Evolutionary conservation across 441 rosid genomes (phyloP).

Genomic region (Mallotus repandus): DNA sequence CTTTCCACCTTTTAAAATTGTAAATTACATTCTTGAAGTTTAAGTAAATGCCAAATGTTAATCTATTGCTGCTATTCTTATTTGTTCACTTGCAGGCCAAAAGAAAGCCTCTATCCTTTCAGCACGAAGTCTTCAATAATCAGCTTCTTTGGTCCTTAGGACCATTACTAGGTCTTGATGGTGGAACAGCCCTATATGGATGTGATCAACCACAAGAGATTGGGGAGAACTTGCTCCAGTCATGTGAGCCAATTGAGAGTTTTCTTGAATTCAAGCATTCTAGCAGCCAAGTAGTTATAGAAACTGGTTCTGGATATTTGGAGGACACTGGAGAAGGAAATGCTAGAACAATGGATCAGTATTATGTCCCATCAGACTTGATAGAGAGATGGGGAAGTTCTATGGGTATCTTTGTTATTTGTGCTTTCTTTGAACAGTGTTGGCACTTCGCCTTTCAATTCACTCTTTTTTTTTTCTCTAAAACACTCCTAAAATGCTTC

Average conservation of each 20-base stretch:
- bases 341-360: conserved; percentile 37
- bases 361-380: conserved; percentile 66
- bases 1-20: too few relatives aligned
- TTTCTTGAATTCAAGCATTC: conserved; percentile 59
- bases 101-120: conserved; percentile 70
- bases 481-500: conserved; percentile 33
- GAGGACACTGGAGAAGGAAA: conserved; percentile 35
- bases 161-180: conserved; percentile 43
- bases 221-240: conserved; percentile 48
- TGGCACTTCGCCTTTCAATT: conserved; percentile 7
- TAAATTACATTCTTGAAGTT: background rate
- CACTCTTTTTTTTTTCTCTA: background rate
- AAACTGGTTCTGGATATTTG: conserved; percentile 34
- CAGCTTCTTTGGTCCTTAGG: conserved; percentile 52
- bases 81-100: conserved; percentile 60
- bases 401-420: conserved; percentile 73
- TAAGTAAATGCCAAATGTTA: background rate
- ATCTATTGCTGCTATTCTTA: background rate
- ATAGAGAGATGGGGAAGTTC: conserved; percentile 96
- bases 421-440: conserved; percentile 13
- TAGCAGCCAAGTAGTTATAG: conserved; percentile 28
- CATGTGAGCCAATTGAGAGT: conserved; percentile 66
- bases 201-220: conserved; percentile 39
- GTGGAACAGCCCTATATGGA: conserved; percentile 23
- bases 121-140: conserved; percentile 37